phyloP scores from a whole-genome alignment of 2,329 filamentous ascomycete species.

The Cercospora berteroae region DNA sequence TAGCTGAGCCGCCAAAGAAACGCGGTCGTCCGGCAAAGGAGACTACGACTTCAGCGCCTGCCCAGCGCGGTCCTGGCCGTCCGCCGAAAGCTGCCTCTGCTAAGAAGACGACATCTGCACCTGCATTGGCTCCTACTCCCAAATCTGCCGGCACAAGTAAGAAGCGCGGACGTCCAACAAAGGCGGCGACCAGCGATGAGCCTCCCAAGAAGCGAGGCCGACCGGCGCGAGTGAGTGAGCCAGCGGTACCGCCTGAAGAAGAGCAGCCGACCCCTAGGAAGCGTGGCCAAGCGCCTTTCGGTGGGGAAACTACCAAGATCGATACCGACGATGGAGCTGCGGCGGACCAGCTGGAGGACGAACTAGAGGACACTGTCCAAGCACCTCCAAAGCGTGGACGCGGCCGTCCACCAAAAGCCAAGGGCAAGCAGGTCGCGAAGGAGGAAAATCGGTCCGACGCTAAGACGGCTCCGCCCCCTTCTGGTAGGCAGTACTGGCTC shows the following conservation, averaged over 20 bases:
- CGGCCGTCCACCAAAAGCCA: conserved; percentile 19
- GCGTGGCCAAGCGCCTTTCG: conserved; percentile 32
- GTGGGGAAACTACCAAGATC: conserved; percentile 35
- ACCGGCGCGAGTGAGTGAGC: conserved; percentile 19
- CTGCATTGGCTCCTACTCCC: conserved; percentile 9
- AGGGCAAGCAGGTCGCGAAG: conserved; percentile 18
- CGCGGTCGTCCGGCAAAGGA: conserved; percentile 30
- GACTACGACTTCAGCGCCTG: neutral
- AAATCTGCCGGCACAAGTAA: conserved; percentile 16
- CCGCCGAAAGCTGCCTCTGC: conserved; percentile 6
- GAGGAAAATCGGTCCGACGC: conserved; percentile 12
- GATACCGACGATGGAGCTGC: conserved; percentile 32
- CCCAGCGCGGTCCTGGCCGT: conserved; percentile 7
- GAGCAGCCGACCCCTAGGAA: conserved; percentile 29
- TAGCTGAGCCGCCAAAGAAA: conserved; percentile 31
- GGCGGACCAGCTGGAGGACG: conserved; percentile 33
- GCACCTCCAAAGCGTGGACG: conserved; percentile 18
- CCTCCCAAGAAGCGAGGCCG: conserved; percentile 32
- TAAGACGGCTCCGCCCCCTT: conserved; percentile 2
- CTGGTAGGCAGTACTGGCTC: conserved; percentile 45
- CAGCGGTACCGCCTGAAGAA: conserved; percentile 7
- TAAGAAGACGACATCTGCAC: neutral
- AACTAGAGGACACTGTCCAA: conserved; percentile 27
- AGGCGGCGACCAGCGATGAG: conserved; percentile 8
- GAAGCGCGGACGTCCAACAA: conserved; percentile 26